Percentiles rank a stretch among this genome's conserved stretches.
Conservation (phyloP, 192 early-diverging fungal species). For the Podila verticillata region DNA sequence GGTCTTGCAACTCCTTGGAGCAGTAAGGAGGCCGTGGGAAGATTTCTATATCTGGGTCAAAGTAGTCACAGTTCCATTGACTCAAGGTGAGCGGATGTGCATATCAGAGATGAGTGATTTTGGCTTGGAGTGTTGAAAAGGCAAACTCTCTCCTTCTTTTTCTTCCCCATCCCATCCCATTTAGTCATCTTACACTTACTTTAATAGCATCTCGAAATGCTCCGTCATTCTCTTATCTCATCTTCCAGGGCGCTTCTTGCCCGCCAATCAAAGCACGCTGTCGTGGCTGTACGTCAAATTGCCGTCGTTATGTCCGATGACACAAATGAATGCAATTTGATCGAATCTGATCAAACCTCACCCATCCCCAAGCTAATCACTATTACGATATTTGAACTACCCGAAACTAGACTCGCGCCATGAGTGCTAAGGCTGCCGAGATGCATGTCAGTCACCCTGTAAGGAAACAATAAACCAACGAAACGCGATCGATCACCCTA, state of each 20-base stretch:
- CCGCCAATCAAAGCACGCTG: conserved; percentile 10
- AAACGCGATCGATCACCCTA: too few relatives aligned
- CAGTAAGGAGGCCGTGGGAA: too few relatives aligned
- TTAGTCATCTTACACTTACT: not conserved
- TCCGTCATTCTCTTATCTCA: conserved; percentile 39
- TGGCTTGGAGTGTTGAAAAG: too few relatives aligned
- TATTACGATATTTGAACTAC: not conserved
- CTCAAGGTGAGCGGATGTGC: too few relatives aligned
- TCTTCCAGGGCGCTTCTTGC: conserved; percentile 31
- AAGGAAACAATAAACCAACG: not conserved
- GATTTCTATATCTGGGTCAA: not conserved
- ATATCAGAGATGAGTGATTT: too few relatives aligned
- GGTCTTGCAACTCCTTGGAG: too few relatives aligned
- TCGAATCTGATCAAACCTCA: not conserved
- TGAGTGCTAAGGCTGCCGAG: conserved; percentile 23
- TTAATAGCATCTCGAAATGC: conserved; percentile 11
- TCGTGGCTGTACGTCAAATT: conserved; percentile 35
- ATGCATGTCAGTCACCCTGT: conserved; percentile 32
- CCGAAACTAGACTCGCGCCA: conserved; percentile 28
- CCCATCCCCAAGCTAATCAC: not conserved
- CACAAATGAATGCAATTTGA: not conserved
- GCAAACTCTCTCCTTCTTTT: not conserved
- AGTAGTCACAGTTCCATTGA: too few relatives aligned
- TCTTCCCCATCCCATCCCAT: not conserved
- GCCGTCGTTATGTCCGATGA: too few relatives aligned